These are phyloP conservation scores for Candida rishiriensis DNA, from an alignment of 805 yeast genomes.

Conservation along the genomic window DNA sequence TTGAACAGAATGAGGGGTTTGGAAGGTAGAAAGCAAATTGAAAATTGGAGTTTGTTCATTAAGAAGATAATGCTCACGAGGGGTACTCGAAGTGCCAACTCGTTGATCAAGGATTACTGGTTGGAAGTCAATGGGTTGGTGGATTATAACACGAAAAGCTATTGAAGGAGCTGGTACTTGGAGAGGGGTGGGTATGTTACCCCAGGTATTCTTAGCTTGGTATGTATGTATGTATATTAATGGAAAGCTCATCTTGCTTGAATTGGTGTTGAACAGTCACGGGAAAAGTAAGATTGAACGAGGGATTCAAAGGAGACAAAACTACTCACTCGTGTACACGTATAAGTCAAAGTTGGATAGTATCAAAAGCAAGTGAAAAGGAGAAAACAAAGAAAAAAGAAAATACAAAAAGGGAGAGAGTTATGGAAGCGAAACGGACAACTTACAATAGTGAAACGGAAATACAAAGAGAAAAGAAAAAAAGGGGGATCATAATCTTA, in stretches of 20 bases:
- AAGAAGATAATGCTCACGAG: slow-evolving; percentile 58
- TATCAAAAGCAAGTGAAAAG: slow-evolving; percentile 7
- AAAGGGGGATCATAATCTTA: no score
- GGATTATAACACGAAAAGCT: slow-evolving; percentile 29
- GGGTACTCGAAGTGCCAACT: slow-evolving; percentile 58
- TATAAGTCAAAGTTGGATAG: neutral
- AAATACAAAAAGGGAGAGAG: neutral
- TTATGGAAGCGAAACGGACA: no score
- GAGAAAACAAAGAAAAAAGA: neutral
- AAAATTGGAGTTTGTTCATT: slow-evolving; percentile 39
- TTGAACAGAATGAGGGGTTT: slow-evolving; percentile 25
- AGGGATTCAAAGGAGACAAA: no score
- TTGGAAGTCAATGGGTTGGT: slow-evolving; percentile 51
- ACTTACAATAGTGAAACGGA: no score
- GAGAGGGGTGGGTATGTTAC: neutral
- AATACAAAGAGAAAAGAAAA: neutral
- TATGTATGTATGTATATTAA: no score
- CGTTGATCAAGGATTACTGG: slow-evolving; percentile 61
- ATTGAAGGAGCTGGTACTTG: neutral
- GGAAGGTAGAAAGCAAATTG: slow-evolving; percentile 23
- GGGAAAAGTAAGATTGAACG: neutral
- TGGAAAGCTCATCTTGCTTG: no score
- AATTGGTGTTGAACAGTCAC: neutral
- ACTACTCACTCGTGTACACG: neutral
- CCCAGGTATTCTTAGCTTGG: no score